phyloP scores from a whole-genome alignment of 108 stramenopile genomes.

The Cyclostephanos invisitatus region DNA sequence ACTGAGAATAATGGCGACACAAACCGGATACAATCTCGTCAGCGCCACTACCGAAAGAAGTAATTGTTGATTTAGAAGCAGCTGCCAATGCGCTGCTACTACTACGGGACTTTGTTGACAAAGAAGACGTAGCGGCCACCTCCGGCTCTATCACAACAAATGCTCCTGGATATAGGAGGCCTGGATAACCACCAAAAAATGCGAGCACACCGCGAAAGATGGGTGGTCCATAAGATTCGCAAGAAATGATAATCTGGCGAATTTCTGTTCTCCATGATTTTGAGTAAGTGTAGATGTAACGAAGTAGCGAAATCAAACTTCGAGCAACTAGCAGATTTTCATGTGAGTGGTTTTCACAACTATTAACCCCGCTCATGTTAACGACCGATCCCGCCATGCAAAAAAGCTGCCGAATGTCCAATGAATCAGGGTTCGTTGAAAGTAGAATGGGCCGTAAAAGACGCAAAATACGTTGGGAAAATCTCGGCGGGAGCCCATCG shows the following conservation, averaged over 20 bases:
- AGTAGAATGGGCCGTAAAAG: constrained; percentile 55
- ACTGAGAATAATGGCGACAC: constrained; percentile 56
- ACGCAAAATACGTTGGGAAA: constrained; percentile 57
- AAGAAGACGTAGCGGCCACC: constrained; percentile 58
- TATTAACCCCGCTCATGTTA: constrained; percentile 36
- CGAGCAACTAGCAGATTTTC: constrained; percentile 14
- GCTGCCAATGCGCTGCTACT: constrained; percentile 7
- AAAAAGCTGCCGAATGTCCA: constrained; percentile 53
- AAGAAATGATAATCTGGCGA: constrained; percentile 16
- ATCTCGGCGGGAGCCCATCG: constrained; percentile 37
- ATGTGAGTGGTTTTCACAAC: background rate
- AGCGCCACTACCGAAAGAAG: constrained; percentile 68
- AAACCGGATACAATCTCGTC: constrained; percentile 78
- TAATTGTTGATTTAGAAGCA: constrained; percentile 46
- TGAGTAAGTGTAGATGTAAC: constrained; percentile 51
- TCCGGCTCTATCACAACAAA: constrained; percentile 73
- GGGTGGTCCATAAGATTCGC: background rate
- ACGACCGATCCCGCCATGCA: constrained; percentile 46
- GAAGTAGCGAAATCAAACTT: constrained; percentile 58
- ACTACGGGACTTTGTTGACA: constrained; percentile 27
- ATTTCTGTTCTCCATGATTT: constrained; percentile 25
- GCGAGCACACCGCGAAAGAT: constrained; percentile 51
- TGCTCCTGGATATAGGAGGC: constrained; percentile 42
- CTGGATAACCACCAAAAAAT: constrained; percentile 71
- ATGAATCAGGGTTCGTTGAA: constrained; percentile 25